Evolutionary conservation across 345 rosid species (phyloP).

Genomic region (Eucalyptus decipiens): DNA sequence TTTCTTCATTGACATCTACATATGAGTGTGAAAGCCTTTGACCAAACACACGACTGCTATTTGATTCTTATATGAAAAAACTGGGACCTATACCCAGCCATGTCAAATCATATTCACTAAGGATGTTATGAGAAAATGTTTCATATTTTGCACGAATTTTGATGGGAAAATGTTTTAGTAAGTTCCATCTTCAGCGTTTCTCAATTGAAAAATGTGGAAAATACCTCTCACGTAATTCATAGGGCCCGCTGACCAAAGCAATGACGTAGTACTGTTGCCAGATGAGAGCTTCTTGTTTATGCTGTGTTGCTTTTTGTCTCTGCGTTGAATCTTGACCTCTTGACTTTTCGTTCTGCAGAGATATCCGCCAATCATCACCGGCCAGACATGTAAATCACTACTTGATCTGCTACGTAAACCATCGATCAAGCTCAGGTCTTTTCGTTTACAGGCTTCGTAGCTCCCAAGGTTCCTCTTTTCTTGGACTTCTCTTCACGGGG

Average conservation of each 20-base stretch:
- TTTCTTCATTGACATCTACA: not conserved
- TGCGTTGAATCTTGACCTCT: not conserved
- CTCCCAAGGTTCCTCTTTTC: no score
- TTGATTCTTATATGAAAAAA: not conserved
- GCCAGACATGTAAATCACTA: not conserved
- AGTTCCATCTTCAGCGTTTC: not conserved
- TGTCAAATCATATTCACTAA: not conserved
- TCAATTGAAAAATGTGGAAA: not conserved
- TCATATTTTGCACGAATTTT: not conserved
- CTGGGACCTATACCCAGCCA: no score
- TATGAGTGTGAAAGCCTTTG: no score
- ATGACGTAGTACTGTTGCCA: not conserved
- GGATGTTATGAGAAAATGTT: not conserved
- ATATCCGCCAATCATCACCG: not conserved
- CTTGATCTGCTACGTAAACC: not conserved
- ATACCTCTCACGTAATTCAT: not conserved
- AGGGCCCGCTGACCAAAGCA: not conserved
- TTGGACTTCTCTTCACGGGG: no score
- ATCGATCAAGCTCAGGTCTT: not conserved
- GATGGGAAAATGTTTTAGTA: not conserved
- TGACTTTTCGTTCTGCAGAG: not conserved
- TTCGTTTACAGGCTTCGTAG: no score
- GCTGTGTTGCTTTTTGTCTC: not conserved
- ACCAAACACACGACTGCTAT: no score
- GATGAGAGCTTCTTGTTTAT: not conserved